phyloP scores from a whole-genome alignment of 164 flowering plant genomes.

The Aristolochia fimbriata region DNA sequence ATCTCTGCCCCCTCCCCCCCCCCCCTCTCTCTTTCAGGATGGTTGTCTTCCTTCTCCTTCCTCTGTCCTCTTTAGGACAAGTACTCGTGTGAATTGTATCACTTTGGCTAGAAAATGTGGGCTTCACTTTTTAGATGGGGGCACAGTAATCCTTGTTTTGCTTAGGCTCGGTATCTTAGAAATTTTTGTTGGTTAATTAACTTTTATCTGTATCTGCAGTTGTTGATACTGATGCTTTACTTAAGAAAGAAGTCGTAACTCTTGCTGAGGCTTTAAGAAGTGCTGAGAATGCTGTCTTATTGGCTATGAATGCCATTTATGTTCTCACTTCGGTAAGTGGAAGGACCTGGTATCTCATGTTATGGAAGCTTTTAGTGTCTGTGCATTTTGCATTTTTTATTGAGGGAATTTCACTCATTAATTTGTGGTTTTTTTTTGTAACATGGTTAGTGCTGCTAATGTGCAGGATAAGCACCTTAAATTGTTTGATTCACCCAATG shows the following conservation, averaged over 20 bases:
- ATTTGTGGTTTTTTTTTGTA: background rate
- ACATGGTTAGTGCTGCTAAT: constrained; percentile 8
- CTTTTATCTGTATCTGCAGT: constrained; percentile 25
- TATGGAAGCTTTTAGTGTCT: background rate
- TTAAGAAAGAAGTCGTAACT: constrained; percentile 69
- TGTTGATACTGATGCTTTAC: constrained; percentile 67
- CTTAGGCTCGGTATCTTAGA: no score
- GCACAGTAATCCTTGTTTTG: no score
- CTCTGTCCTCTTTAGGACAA: no score
- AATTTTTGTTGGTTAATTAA: no score
- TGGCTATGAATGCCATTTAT: constrained; percentile 60
- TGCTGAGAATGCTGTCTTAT: constrained; percentile 69
- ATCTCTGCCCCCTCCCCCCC: no score
- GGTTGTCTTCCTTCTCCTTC: no score
- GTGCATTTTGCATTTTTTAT: no score
- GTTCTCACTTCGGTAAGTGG: constrained; percentile 62
- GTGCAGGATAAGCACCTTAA: constrained; percentile 54
- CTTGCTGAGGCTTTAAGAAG: constrained; percentile 80
- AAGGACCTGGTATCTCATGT: background rate
- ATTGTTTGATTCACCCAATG: constrained; percentile 26
- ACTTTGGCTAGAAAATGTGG: no score
- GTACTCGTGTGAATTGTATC: no score
- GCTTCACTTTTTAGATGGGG: no score
- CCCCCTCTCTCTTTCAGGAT: no score
- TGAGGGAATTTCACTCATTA: background rate